Base-by-base conservation (phyloP, 1,284 basidiomycete species). In the Golubevia pallescens region DNA sequence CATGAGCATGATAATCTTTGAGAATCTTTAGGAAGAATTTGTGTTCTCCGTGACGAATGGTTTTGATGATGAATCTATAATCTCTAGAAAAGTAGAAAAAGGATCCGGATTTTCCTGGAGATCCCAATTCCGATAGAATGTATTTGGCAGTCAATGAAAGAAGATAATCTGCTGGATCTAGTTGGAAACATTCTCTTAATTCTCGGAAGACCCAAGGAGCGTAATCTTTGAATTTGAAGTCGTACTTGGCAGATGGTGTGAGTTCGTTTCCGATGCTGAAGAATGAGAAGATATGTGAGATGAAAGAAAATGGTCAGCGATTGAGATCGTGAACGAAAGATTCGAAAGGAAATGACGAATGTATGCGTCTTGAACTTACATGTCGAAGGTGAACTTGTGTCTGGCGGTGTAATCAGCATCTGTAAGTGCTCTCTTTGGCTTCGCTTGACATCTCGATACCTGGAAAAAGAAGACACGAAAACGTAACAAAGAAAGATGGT, bases 221-320 rank as follows among this genome's bases (percentile, higher is more conserved):
- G 60, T 85, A 85, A 64, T 84, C 81, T 65, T 85, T 85, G 77
- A 85, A 85, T 69, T 84, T 84, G 74, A 85, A 85, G 67, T 85
- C 83, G 71, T 85, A 85, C 70, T 78, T 82, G 60, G 83, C 80
- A 20, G 77, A 77, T 7, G 83, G 81, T 4, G 78, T 78, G 58
- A 85, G 67, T 66, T 85, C 83, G 59, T 84, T 78, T 21, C 83
- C 83, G 61, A 85, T 75, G 60, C 63, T 65, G 63, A 28, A 28
- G 28, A 28, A 28, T 28, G 28, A 28, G 28, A 28, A 28, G 28
- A 28, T 28, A n/a, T n/a, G n/a, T n/a, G n/a, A n/a, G n/a, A n/a
- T 19, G 52, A 28, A 23, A n/a, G 13, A 58, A 23, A 59, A 19
- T 7, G 24, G 16, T 59, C 58, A 57, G 55, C 55, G 23, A 24